Evolutionary conservation across 768 basidiomycete genomes (phyloP).

Genomic region (Rhodotorula toruloides): DNA sequence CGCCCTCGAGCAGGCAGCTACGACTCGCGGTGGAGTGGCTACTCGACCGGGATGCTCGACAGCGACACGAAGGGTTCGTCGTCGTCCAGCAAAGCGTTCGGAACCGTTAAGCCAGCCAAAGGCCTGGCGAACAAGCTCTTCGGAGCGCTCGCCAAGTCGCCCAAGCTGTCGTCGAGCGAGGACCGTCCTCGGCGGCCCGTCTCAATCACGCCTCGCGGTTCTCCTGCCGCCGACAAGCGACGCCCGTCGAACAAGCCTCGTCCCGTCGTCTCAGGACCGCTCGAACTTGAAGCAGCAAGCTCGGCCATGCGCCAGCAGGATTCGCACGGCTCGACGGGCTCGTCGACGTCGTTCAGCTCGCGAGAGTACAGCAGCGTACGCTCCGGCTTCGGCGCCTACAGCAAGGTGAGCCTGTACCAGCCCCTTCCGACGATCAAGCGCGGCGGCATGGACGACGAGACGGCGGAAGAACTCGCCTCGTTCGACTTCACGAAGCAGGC

Average conservation of each 20-base stretch:
- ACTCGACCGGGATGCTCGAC: background rate
- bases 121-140: conserved; percentile 19
- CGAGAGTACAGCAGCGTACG: background rate
- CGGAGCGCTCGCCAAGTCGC: background rate
- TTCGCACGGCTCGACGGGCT: background rate
- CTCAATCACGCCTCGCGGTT: conserved; percentile 9
- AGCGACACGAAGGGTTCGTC: background rate
- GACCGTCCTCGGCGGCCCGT: background rate
- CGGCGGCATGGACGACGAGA: background rate
- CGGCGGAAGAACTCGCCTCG: background rate
- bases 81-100: background rate
- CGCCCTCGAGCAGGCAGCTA: background rate
- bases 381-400: too few species aligned
- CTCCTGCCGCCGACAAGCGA: background rate
- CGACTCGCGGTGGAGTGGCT: conserved; percentile 6
- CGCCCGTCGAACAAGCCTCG: conserved; percentile 3
- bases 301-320: background rate
- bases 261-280: conserved; percentile 23
- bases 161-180: background rate
- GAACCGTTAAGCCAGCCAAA: background rate
- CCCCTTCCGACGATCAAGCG: background rate
- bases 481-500: background rate
- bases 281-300: conserved; percentile 16
- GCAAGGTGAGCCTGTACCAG: too few species aligned
- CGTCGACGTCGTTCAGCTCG: background rate